Evolutionary conservation across 1,284 basidiomycete genomes (phyloP), one percentile per base, ranked within the genome.

Genomic region (Xerocomus cyaneibrunnescens): DNA sequence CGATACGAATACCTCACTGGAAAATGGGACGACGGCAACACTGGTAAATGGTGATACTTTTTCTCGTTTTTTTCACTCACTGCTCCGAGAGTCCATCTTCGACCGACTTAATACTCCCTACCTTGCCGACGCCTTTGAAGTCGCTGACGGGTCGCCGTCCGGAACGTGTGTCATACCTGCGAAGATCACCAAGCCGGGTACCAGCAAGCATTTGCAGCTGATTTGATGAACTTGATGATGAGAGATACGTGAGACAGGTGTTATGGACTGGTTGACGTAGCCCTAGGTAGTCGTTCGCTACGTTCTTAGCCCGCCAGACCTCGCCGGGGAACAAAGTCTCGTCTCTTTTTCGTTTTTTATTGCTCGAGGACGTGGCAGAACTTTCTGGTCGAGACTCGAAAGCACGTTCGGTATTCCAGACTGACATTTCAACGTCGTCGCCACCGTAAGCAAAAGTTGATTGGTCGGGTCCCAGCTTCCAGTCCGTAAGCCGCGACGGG

Each of bases 221-320:
- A 38, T 56, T 65, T 1, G 72, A 53, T 13, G 71, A 62, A n/a
- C 72, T 57, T 1, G 77, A 74, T 5, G 69, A 64, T 28, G 72
- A 48, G 2, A 89, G 63, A 66, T 82, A 85, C 36, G 81, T 67
- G 45, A 92, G 68, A 50, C 85, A 78, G 0, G 84, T 87, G 51
- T 92, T 90, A 49, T 89, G 82, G 25, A 95, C 81, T 0, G 91
- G 91, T 60, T 89, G 88, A 7, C 92, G 85, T 19, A 96, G 79
- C 42, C 81, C 82, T 3, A 96, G 76, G 48, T 74, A 68, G 66
- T 95, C 92, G 62, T 92, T 89, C 13, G 87, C 79, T 1, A 92
- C 85, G 64, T 92, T 92, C 64, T 84, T 87, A 4, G 89, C 89
- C 50, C 89, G 75, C 90, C 90, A 92, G 7, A 84, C 60, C 71